Percentiles rank a stretch among this genome's conserved stretches.
Conservation (phyloP, 1,139 yeast genomes). For the Pichia cactophila region DNA sequence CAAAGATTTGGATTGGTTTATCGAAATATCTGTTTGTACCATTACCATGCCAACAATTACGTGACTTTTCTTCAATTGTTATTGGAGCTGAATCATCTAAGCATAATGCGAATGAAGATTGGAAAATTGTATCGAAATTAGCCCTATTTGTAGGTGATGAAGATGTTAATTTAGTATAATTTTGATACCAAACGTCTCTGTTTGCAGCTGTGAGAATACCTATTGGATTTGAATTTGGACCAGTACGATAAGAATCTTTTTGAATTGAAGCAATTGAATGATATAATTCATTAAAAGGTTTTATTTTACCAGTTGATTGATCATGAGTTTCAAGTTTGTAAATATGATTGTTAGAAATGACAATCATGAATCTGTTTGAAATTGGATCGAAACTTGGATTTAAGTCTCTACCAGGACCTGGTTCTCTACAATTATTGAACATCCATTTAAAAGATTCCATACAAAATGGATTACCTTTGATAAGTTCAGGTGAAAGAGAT, state of each 20-base stretch:
- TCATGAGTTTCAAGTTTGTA: constrained; percentile 71
- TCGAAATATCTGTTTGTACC: constrained; percentile 88
- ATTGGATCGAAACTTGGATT: constrained; percentile 42
- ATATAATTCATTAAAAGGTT: constrained; percentile 58
- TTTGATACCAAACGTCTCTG: constrained; percentile 72
- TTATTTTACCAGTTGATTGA: constrained; percentile 41
- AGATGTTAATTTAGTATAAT: constrained; percentile 50
- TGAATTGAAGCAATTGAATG: constrained; percentile 54
- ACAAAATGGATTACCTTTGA: constrained; percentile 78
- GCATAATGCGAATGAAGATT: constrained; percentile 73
- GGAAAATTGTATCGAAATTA: constrained; percentile 62
- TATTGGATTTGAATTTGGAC: constrained; percentile 40
- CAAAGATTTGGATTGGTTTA: constrained; percentile 82
- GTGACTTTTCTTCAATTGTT: constrained; percentile 79
- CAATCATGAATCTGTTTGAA: constrained; percentile 66
- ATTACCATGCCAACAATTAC: constrained; percentile 90
- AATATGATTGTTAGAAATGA: constrained; percentile 70
- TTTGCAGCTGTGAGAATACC: constrained; percentile 81
- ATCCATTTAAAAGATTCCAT: constrained; percentile 89
- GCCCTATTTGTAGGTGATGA: constrained; percentile 36
- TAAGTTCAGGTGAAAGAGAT: constrained; percentile 66
- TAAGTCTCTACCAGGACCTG: constrained; percentile 52
- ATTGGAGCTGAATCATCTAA: constrained; percentile 67
- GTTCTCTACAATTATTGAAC: constrained; percentile 87
- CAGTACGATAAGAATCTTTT: constrained; percentile 36